Percentiles rank a stretch among this genome's conserved stretches.
These are phyloP conservation scores for Cladosporium sp. DNA, from an alignment of 2,329 filamentous ascomycete genomes.

Conservation along the genomic window DNA sequence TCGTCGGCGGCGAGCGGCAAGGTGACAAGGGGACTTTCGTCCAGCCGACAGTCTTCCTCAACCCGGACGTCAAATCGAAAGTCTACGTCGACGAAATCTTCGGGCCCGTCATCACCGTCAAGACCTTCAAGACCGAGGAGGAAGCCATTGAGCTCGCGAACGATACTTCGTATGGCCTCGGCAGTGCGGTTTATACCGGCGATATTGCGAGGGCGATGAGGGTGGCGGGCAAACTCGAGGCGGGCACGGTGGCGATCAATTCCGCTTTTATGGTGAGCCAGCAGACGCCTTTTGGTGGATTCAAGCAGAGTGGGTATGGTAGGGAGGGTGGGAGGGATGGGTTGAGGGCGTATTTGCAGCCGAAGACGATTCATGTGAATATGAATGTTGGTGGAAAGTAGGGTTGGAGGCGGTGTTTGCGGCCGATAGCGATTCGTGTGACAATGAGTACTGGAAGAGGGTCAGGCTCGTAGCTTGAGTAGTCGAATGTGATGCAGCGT, in stretches of 20 bases:
- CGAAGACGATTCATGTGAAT: constrained; percentile 47
- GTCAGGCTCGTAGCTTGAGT: background rate
- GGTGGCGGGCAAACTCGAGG: constrained; percentile 51
- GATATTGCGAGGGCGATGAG: constrained; percentile 57
- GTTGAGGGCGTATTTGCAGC: constrained; percentile 54
- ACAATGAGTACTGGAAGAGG: too few relatives aligned
- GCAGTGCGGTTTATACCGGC: constrained; percentile 58
- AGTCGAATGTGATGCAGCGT: too few relatives aligned
- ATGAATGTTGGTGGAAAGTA: constrained; percentile 25
- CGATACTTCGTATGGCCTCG: constrained; percentile 59
- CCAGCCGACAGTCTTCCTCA: constrained; percentile 79
- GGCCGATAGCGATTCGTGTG: too few relatives aligned
- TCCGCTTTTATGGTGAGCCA: constrained; percentile 44
- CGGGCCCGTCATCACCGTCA: constrained; percentile 72
- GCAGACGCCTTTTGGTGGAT: constrained; percentile 54
- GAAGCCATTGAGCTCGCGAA: constrained; percentile 65
- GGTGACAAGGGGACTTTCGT: constrained; percentile 81
- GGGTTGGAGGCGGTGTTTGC: background rate
- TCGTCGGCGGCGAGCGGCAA: constrained; percentile 65
- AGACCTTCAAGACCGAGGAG: constrained; percentile 68
- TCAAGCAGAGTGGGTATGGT: constrained; percentile 51
- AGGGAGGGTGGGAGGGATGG: constrained; percentile 55
- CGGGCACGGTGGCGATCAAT: constrained; percentile 69
- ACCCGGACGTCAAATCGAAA: constrained; percentile 66
- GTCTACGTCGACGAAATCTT: constrained; percentile 81